These are phyloP conservation scores for Wickerhamomyces mucosus DNA, from an alignment of 805 yeast genomes.

Conservation along the genomic window DNA sequence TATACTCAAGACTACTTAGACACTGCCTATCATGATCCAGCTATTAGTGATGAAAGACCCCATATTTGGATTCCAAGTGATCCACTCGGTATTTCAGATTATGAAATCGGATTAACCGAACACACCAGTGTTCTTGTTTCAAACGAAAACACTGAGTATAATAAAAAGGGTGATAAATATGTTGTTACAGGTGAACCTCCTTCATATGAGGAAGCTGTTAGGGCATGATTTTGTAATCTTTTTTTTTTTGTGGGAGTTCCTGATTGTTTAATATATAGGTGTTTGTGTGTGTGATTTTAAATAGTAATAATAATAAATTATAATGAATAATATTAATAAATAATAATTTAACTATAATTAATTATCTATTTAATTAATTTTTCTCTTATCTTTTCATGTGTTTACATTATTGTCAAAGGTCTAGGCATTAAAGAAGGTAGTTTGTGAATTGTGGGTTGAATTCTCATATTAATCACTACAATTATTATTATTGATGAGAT, in stretches of 20 bases:
- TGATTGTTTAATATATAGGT: background rate
- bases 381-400: too few relatives aligned
- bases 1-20: conserved; percentile 23
- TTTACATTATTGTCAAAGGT: too few relatives aligned
- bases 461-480: too few relatives aligned
- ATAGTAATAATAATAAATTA: too few relatives aligned
- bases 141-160: conserved; percentile 47
- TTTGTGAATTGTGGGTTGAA: too few relatives aligned
- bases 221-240: conserved; percentile 1
- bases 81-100: conserved; percentile 53
- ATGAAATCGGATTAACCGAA: conserved; percentile 47
- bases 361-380: too few relatives aligned
- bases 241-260: background rate
- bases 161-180: conserved; percentile 45
- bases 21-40: conserved; percentile 44
- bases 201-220: conserved; percentile 37
- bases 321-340: too few relatives aligned
- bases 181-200: conserved; percentile 62
- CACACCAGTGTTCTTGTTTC: conserved; percentile 40
- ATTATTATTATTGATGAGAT: too few relatives aligned
- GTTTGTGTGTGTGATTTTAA: too few relatives aligned
- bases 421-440: too few relatives aligned
- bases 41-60: conserved; percentile 46
- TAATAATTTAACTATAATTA: too few relatives aligned
- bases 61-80: conserved; percentile 67